Evolutionary conservation across 129 eudicot genomes (phyloP), one percentile per base, ranked within the genome.

Genomic region (Arctium lappa): DNA sequence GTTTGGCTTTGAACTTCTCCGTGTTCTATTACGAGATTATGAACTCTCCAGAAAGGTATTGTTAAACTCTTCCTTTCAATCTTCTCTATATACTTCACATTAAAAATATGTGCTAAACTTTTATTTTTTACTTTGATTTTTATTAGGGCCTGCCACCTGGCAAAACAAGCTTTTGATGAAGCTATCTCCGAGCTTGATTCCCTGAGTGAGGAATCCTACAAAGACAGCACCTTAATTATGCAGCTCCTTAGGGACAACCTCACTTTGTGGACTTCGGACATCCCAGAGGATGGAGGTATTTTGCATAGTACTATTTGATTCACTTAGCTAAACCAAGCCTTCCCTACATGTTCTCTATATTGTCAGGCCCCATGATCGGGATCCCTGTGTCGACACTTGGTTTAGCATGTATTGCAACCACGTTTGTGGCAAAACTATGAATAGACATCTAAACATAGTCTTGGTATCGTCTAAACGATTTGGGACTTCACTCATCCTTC

Each of bases 121-220:
- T 31, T 18, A 34, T 48, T 46, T 48, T 30, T 72, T 7, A 10
- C 65, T n/a, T 81, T 31, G 56, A 3, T 33, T 84, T 78, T 33
- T 46, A 32, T 74, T 66, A 88, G 88, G 87, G 91, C 91, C 3
- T 88, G 91, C 77, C 88, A 88, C 79, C 85, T 88, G 68, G 91
- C 91, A 32, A 88, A 88, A 75, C 91, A 85, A 81, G 91, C 91
- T 85, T 88, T 88, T 76, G 89, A 88, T 65, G 91, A 88, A 88
- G 91, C 91, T 72, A 88, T 86, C 40, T 88, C 91, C 15, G 91
- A 88, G 84, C 87, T 88, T 81, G 91, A 88, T 86, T 69, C 87
- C 74, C 79, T 88, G 78, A 88, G 88, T 72, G 89, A 88, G 75
- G 91, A 88, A 53, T 88, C 91, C 8, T 88, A 88, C 89, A 88